Percentiles rank a stretch among this genome's conserved stretches.
Evolutionary conservation across 495 filamentous ascomycete genomes (phyloP).

Genomic region (Extremus antarcticus): DNA sequence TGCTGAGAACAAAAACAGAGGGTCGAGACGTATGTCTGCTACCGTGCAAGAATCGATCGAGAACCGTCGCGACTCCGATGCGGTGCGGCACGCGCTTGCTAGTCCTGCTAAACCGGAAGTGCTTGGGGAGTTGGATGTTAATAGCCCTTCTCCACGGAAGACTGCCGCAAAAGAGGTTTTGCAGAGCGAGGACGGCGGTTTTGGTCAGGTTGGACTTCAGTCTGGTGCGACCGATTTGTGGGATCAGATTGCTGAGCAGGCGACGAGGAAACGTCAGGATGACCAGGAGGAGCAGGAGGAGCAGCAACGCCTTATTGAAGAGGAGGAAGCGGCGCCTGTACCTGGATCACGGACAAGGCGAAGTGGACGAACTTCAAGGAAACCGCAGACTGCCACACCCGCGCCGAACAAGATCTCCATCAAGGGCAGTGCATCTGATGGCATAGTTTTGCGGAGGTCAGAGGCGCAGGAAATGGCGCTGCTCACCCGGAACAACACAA

Average conservation of each 20-base stretch:
- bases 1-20: slow-evolving; percentile 41
- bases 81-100: slow-evolving; percentile 28
- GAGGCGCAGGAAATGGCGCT: slow-evolving; percentile 49
- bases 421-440: slow-evolving; percentile 43
- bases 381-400: slow-evolving; percentile 16
- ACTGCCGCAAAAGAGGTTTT: no score
- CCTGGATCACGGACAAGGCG: slow-evolving; percentile 3
- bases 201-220: no score
- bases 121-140: slow-evolving; percentile 42
- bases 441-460: slow-evolving; percentile 44
- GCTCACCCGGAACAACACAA: slow-evolving; percentile 45
- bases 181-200: no score
- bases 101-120: slow-evolving; percentile 24
- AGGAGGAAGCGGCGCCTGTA: not conserved
- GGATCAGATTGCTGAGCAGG: no score
- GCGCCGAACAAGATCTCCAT: slow-evolving; percentile 44
- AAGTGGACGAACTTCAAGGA: slow-evolving; percentile 4
- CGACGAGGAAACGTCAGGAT: no score
- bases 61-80: slow-evolving; percentile 33
- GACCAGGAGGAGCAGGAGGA: not conserved
- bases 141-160: slow-evolving; percentile 44
- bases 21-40: slow-evolving; percentile 30
- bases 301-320: not conserved
- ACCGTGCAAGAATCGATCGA: slow-evolving; percentile 23
- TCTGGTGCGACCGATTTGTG: no score